phyloP scores from a whole-genome alignment of 2,329 filamentous ascomycete species.

The Phoma herbarum region DNA sequence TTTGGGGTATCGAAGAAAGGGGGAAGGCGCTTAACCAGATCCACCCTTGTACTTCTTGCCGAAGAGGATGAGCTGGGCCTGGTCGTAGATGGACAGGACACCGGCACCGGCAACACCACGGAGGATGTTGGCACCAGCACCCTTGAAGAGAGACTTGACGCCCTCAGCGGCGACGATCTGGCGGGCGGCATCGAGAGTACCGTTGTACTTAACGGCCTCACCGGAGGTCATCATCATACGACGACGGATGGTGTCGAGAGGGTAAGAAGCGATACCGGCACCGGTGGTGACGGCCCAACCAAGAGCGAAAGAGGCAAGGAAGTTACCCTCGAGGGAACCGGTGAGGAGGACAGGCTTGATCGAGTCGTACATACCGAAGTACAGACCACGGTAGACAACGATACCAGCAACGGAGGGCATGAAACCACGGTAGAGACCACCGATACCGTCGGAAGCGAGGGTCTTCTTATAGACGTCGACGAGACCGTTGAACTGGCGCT shows the following conservation, averaged over 20 bases:
- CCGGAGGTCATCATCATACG: constrained; percentile 99
- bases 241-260: constrained; percentile 99
- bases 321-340: constrained; percentile 93
- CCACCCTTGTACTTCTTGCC: constrained; percentile 95
- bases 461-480: constrained; percentile 99
- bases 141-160: constrained; percentile 99
- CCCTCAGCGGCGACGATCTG: constrained; percentile 97
- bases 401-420: constrained; percentile 99
- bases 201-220: constrained; percentile 99
- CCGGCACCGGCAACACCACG: constrained; percentile 99
- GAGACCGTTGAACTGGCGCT: constrained; percentile 99
- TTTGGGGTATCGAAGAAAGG: constrained; percentile 47
- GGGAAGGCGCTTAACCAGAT: constrained; percentile 54
- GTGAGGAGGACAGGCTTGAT: constrained; percentile 98
- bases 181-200: constrained; percentile 90
- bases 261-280: constrained; percentile 99
- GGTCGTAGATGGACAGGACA: constrained; percentile 99
- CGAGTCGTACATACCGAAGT: constrained; percentile 99
- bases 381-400: constrained; percentile 99
- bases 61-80: constrained; percentile 99
- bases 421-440: constrained; percentile 99
- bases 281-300: constrained; percentile 99
- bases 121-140: constrained; percentile 99
- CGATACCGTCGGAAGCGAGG: constrained; percentile 96
- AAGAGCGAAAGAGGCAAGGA: constrained; percentile 98